These are phyloP conservation scores for Tetraselmis striata DNA, from an alignment of 139 green algal species.

Conservation along the genomic window DNA sequence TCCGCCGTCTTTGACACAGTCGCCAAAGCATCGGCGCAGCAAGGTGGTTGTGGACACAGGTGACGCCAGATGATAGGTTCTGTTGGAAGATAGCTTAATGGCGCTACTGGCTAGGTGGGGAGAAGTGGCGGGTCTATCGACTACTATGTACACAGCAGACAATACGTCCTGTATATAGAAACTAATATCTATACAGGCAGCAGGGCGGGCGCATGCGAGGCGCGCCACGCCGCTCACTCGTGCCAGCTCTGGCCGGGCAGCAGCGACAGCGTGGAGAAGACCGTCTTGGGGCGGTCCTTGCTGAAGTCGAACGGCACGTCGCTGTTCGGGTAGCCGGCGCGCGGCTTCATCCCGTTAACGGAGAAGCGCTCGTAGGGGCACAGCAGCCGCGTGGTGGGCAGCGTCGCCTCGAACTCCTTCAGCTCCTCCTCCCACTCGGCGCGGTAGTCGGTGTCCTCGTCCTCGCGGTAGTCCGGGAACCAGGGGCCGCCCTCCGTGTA, in stretches of 20 bases:
- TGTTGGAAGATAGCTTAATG: too few species aligned
- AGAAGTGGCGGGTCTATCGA: too few species aligned
- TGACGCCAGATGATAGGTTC: too few species aligned
- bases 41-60: too few species aligned
- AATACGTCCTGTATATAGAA: too few species aligned
- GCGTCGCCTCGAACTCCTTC: conserved; percentile 26
- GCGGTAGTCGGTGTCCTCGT: conserved; percentile 18
- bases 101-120: too few species aligned
- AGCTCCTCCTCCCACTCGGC: conserved; percentile 26
- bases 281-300: not conserved
- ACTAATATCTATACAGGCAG: too few species aligned
- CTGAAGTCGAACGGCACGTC: not conserved
- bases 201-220: not conserved
- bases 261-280: not conserved
- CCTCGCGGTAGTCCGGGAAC: conserved; percentile 28
- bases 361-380: conserved; percentile 22
- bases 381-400: conserved; percentile 15
- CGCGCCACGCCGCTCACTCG: not conserved
- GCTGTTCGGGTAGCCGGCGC: conserved; percentile 17
- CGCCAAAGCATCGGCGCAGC: too few species aligned
- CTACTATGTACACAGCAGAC: too few species aligned
- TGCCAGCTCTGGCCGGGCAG: not conserved
- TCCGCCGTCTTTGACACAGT: too few species aligned
- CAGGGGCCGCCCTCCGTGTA: conserved; percentile 32
- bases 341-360: conserved; percentile 6